These are phyloP conservation scores for Astragalus membranaceus DNA, from an alignment of 306 rosid species.

Conservation along the genomic window DNA sequence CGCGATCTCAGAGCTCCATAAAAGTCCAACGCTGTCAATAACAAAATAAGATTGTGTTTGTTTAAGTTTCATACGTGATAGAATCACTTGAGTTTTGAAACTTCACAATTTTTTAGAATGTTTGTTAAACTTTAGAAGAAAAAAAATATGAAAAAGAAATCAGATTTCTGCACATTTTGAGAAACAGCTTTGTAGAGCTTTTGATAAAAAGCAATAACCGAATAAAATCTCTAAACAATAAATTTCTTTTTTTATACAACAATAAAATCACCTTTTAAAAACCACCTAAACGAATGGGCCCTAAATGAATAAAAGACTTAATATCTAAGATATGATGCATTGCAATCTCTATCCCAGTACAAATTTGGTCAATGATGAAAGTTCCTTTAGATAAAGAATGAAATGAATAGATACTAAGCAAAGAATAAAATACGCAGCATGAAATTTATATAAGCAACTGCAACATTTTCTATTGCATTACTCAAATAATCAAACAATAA, in stretches of 20 bases:
- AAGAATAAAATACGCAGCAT: conserved; percentile 11
- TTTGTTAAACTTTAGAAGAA: not conserved
- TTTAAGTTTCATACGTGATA: not conserved
- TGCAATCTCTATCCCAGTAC: not conserved
- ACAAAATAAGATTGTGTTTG: conserved; percentile 11
- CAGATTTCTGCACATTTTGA: not conserved
- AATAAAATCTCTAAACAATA: not conserved
- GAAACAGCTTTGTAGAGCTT: not conserved
- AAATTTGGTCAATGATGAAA: conserved; percentile 9
- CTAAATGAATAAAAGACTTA: not conserved
- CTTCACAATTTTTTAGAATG: not conserved
- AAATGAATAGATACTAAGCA: not conserved
- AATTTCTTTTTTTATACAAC: not conserved
- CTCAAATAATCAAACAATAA: not conserved
- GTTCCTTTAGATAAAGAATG: conserved; percentile 7
- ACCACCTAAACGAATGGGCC: too few species aligned
- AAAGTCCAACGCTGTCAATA: conserved; percentile 85
- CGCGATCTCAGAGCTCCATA: conserved; percentile 94
- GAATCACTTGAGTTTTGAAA: not conserved
- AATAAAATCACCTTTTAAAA: not conserved
- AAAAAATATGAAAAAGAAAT: not conserved
- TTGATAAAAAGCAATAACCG: not conserved
- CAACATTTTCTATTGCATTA: not conserved
- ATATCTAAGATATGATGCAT: not conserved
- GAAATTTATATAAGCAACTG: not conserved